Evolutionary conservation across 306 rosid species (phyloP).

Genomic region (Ormosia semicastrata): DNA sequence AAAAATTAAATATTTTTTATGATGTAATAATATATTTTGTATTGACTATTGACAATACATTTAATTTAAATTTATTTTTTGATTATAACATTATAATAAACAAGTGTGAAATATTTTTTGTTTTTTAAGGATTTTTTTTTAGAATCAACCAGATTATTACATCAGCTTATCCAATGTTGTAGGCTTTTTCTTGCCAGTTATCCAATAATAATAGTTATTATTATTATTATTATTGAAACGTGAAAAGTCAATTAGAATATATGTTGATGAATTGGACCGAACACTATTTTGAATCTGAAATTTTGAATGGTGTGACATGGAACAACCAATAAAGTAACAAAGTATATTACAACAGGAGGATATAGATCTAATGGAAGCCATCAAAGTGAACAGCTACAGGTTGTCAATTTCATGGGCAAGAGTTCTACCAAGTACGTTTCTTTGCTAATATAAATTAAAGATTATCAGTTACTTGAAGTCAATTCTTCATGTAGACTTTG

Average conservation of each 20-base stretch:
- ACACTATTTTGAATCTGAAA: neutral
- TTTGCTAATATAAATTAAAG: neutral
- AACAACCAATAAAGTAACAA: neutral
- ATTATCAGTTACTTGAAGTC: neutral
- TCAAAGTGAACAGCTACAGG: constrained; percentile 57
- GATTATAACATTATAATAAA: too few relatives aligned
- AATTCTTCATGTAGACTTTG: neutral
- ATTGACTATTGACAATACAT: too few relatives aligned
- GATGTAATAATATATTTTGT: too few relatives aligned
- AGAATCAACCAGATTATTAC: neutral
- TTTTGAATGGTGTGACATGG: neutral
- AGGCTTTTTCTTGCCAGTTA: neutral
- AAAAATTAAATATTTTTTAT: too few relatives aligned
- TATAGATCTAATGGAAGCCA: constrained; percentile 43
- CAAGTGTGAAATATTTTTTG: too few relatives aligned
- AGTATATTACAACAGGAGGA: constrained; percentile 48
- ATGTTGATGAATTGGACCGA: neutral
- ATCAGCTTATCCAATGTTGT: neutral
- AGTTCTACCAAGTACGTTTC: constrained; percentile 56
- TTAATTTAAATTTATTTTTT: too few relatives aligned
- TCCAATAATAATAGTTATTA: neutral
- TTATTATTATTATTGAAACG: neutral
- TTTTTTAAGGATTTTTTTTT: too few relatives aligned
- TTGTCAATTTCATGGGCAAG: constrained; percentile 78
- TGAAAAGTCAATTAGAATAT: neutral